Evolutionary conservation across 805 yeast genomes (phyloP).

Genomic region (Grigorovia yakushimaensis): DNA sequence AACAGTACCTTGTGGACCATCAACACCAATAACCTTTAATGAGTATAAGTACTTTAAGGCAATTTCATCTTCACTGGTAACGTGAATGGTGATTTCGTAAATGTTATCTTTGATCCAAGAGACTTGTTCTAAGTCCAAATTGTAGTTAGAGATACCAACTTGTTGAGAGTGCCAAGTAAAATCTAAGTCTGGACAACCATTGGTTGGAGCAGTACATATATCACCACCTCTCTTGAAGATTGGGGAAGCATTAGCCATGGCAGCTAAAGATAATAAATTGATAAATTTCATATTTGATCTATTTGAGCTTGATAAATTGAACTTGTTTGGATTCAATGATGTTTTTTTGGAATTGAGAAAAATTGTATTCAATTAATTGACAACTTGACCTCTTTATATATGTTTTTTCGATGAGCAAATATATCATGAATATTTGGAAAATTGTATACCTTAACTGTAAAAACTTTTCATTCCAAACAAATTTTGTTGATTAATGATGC

Average conservation of each 20-base stretch:
- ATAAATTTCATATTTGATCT: not conserved
- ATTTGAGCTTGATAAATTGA: too few relatives aligned
- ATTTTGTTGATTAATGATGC: too few relatives aligned
- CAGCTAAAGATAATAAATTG: not conserved
- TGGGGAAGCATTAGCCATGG: not conserved
- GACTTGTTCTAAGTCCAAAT: constrained; percentile 9
- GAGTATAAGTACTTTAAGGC: constrained; percentile 11
- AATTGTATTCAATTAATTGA: too few relatives aligned
- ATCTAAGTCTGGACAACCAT: constrained; percentile 13
- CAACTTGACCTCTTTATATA: too few relatives aligned
- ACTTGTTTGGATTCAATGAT: too few relatives aligned
- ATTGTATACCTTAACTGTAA: too few relatives aligned
- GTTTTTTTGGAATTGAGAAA: not conserved
- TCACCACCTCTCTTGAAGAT: not conserved
- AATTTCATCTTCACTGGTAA: constrained; percentile 9
- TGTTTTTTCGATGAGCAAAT: too few relatives aligned
- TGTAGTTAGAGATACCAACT: constrained; percentile 8
- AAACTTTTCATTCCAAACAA: too few relatives aligned
- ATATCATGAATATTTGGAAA: too few relatives aligned
- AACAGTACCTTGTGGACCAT: constrained; percentile 11
- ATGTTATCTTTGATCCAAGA: constrained; percentile 6
- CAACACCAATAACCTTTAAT: constrained; percentile 10
- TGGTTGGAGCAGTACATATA: not conserved
- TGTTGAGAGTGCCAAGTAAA: constrained; percentile 7
- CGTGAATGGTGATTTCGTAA: constrained; percentile 15